phyloP scores from a whole-genome alignment of 2,329 filamentous ascomycete genomes.

The Fusarium lyarnte region DNA sequence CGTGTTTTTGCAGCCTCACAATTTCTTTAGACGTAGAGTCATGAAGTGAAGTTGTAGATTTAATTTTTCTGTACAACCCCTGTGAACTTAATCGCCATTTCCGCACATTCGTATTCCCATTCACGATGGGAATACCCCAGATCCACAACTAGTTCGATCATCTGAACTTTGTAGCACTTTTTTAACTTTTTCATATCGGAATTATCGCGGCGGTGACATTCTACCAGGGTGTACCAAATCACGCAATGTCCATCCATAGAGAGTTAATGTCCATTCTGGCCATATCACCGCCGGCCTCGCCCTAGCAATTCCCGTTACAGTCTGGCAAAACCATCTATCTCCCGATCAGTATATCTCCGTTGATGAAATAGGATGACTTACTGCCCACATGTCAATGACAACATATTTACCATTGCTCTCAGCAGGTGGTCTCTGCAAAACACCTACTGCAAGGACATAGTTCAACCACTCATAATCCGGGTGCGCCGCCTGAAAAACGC shows the following conservation, averaged over 20 bases:
- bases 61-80: background rate
- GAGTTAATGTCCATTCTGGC: background rate
- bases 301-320: slow-evolving; percentile 12
- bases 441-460: slow-evolving; percentile 43
- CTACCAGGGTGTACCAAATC: background rate
- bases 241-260: background rate
- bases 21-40: background rate
- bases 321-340: slow-evolving; percentile 22
- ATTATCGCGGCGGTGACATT: background rate
- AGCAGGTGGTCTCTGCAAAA: slow-evolving; percentile 18
- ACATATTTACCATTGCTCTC: slow-evolving; percentile 35
- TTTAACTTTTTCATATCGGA: background rate
- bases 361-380: background rate
- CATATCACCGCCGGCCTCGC: background rate
- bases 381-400: slow-evolving; percentile 41
- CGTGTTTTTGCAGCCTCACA: background rate
- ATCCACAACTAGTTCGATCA: background rate
- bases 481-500: slow-evolving; percentile 49
- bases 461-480: slow-evolving; percentile 52
- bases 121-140: background rate
- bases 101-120: background rate
- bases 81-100: background rate
- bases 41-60: background rate
- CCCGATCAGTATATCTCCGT: background rate
- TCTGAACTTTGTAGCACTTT: background rate